These are phyloP conservation scores for Tillandsia fasciculata DNA, from an alignment of 176 grass and related monocot genomes.

Conservation along the genomic window DNA sequence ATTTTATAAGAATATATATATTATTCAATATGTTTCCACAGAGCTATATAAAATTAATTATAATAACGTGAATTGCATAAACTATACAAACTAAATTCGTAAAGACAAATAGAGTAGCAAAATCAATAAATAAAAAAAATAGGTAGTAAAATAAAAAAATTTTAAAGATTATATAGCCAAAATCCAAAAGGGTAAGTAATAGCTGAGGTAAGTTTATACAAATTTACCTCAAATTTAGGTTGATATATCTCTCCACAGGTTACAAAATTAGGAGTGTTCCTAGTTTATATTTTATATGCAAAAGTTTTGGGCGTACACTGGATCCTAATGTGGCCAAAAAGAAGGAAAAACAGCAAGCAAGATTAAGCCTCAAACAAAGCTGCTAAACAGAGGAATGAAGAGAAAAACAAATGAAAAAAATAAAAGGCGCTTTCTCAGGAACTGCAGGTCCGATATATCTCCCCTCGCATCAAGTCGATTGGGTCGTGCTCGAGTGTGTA, in stretches of 20 bases:
- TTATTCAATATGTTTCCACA: too few species aligned
- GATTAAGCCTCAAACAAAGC: neutral
- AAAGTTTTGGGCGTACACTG: neutral
- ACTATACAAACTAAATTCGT: too few species aligned
- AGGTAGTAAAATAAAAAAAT: too few species aligned
- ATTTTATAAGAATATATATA: too few species aligned
- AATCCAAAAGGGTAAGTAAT: too few species aligned
- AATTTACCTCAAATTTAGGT: neutral
- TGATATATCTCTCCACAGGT: neutral
- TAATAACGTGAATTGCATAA: too few species aligned
- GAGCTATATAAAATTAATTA: too few species aligned
- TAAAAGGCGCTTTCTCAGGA: conserved; percentile 17
- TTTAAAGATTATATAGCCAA: too few species aligned
- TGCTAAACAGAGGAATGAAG: neutral
- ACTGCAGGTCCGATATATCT: conserved; percentile 76
- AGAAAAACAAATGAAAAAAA: too few species aligned
- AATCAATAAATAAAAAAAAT: too few species aligned
- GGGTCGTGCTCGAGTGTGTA: conserved; percentile 76
- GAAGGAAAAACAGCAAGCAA: neutral
- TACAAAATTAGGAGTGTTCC: neutral
- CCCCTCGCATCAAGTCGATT: conserved; percentile 69
- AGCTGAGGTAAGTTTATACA: neutral
- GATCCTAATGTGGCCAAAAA: neutral
- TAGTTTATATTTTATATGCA: neutral
- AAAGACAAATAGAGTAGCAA: too few species aligned